Conservation (phyloP, 164 flowering plant genomes). For the Houttuynia cordata region DNA sequence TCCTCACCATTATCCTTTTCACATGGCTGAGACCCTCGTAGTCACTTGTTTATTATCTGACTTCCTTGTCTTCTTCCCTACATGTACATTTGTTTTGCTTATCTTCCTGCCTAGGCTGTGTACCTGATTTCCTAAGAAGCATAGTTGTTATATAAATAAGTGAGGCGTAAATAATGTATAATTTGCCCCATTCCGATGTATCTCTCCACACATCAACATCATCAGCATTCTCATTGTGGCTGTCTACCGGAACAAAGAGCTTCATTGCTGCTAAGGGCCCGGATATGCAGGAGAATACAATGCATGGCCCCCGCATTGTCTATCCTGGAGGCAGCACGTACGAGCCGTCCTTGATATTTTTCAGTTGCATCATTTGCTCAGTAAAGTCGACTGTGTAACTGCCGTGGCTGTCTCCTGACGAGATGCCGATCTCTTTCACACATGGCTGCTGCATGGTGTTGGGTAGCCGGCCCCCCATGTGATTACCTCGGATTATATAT, state of each 20-base stretch:
- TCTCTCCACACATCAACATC: slow-evolving; percentile 7
- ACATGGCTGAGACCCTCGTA: slow-evolving; percentile 20
- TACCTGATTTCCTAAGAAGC: not conserved
- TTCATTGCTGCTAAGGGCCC: not conserved
- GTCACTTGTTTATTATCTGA: not conserved
- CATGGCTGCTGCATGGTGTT: slow-evolving; percentile 19
- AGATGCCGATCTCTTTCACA: slow-evolving; percentile 19
- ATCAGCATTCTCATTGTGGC: slow-evolving; percentile 19
- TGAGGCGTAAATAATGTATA: not conserved
- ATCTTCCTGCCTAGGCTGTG: not conserved
- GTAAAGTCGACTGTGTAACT: slow-evolving; percentile 9
- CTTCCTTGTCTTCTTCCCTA: slow-evolving; percentile 14
- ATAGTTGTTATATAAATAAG: not conserved
- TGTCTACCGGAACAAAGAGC: slow-evolving; percentile 2
- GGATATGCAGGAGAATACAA: slow-evolving; percentile 6
- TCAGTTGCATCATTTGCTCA: slow-evolving; percentile 1
- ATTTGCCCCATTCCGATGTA: slow-evolving; percentile 1
- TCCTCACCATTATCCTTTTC: slow-evolving; percentile 34
- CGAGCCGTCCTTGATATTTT: not conserved
- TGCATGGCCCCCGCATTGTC: slow-evolving; percentile 14
- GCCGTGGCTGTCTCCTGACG: slow-evolving; percentile 23
- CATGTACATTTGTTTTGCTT: not conserved
- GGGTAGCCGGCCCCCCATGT: too few species aligned
- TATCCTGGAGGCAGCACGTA: slow-evolving; percentile 13
- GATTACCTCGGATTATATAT: too few species aligned